Percentiles rank a stretch among this genome's conserved stretches.
Conservation (phyloP, 73 alveolate species). For the Paramecium sexaurelia region DNA sequence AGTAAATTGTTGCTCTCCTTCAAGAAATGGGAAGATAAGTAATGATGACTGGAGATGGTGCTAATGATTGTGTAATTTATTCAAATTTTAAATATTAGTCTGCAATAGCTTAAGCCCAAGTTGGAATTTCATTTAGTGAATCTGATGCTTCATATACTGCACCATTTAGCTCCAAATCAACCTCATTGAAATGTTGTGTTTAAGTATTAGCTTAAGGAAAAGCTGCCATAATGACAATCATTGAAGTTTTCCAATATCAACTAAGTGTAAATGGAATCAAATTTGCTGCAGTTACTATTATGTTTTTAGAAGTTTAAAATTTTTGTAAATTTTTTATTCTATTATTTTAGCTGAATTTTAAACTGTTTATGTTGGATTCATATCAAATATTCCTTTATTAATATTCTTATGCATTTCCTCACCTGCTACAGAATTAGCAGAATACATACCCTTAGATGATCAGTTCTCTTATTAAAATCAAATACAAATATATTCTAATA, state of each 20-base stretch:
- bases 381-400: neutral
- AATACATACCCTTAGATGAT: conserved; percentile 1
- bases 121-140: conserved; percentile 61
- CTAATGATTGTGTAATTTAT: conserved; percentile 65
- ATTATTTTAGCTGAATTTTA: conserved; percentile 36
- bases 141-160: conserved; percentile 70
- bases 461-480: neutral
- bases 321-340: neutral
- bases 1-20: conserved; percentile 30
- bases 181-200: conserved; percentile 37
- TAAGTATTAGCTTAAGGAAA: conserved; percentile 60
- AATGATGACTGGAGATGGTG: conserved; percentile 70
- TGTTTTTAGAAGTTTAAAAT: neutral
- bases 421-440: neutral
- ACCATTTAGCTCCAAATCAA: conserved; percentile 58
- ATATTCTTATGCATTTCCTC: neutral
- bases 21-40: conserved; percentile 46
- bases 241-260: conserved; percentile 54
- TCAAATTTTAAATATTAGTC: neutral
- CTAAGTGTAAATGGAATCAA: neutral
- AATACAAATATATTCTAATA: neutral
- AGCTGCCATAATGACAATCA: conserved; percentile 47
- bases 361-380: neutral
- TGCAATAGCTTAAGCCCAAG: conserved; percentile 60
- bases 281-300: conserved; percentile 22